Base-by-base conservation (phyloP, 805 yeast genomes). In the Debaryomyces hansenii region DNA sequence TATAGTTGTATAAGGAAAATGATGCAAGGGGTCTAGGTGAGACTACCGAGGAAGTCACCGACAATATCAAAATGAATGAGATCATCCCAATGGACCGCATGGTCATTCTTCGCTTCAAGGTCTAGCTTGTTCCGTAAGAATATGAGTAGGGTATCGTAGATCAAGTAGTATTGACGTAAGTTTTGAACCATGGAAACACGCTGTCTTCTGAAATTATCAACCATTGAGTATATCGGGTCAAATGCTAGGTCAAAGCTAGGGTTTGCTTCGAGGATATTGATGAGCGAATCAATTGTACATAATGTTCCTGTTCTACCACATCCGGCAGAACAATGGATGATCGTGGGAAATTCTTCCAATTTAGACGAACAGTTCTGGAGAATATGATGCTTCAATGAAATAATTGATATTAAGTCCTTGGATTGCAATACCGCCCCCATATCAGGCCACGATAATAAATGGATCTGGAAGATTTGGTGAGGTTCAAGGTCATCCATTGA, bases 291-390 rank as follows among this genome's bases (percentile, higher is more conserved):
- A 20, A 69, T 54, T 12, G 72, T 60, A 38, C 69, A 64, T 37
- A 70, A 67, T 1, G 96, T 87, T 2, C 99, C 99, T 0, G 98
- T 90, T 47, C 99, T 74, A 15, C 99, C 99, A 60, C 96, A 90
- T 0, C 99, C 99, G 1, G 98, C 98, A 5, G 96, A 89, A 60
- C 99, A 92, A 66, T 92, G 98, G 20, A 87, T 87, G 39, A 90
- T 61, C 5, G 83, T 75, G 16, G 94, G 92, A 0, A 76, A 54
- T 14, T 18, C 42, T 9, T 28, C 41, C 15, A 40, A 28, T 1
- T 7, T 27, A 8, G 11, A 29, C 4, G 29, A 11, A 39, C 40
- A 6, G 27, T 41, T 5, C 15, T 29, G 33, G 39, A 34, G 11
- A 38, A 41, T 10, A 46, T 40, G 10, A 11, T 52, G 42, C 55